Evolutionary conservation across 108 stramenopile genomes (phyloP), one percentile per base, ranked within the genome.

Genomic region (Fistulifera pelliculosa): DNA sequence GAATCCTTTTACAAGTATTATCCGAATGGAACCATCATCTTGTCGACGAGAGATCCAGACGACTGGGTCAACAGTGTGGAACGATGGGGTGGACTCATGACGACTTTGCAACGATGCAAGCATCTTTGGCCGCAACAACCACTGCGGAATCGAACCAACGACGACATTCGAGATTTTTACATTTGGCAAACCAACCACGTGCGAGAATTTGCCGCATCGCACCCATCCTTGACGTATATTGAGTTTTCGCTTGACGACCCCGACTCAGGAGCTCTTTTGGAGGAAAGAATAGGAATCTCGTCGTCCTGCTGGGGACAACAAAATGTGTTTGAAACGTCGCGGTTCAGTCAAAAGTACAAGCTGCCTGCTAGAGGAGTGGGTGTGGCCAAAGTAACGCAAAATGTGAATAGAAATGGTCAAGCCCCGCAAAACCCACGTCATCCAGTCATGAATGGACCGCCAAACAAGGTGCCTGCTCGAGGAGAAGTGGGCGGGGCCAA

Each of bases 151-250:
- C 44, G 44, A 17, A 45, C 44, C 7, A 6, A 45, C 16, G 44
- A 45, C 11, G 44, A 45, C 21, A 45, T 45, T 19, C 44, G 21
- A 21, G 7, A 45, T 5, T 60, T 60, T 50, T 60, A 60, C 59
- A 17, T 27, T 26, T 27, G 27, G 18, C 59, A 60, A 21, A 60
- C 49, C 14, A 48, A 60, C 17, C 24, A 31, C 21, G 49, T 60
- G 26, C 47, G 59, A 16, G 21, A 28, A 19, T 60, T 60, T 50
- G 59, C 59, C n/a, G 24, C 24, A 5, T 22, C 19, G 7, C 49
- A 51, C 38, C 59, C 48, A 23, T 38, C 49, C 27, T 38, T 60
- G 59, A 60, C 59, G 27, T 60, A 60, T 22, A n/a, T 60, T 23
- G 59, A 60, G 23, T 18, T 60, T 31, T 6, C 27, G 14, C 21